Base-by-base conservation (phyloP, 2,329 filamentous ascomycete genomes). In the Thielaviopsis euricoi region DNA sequence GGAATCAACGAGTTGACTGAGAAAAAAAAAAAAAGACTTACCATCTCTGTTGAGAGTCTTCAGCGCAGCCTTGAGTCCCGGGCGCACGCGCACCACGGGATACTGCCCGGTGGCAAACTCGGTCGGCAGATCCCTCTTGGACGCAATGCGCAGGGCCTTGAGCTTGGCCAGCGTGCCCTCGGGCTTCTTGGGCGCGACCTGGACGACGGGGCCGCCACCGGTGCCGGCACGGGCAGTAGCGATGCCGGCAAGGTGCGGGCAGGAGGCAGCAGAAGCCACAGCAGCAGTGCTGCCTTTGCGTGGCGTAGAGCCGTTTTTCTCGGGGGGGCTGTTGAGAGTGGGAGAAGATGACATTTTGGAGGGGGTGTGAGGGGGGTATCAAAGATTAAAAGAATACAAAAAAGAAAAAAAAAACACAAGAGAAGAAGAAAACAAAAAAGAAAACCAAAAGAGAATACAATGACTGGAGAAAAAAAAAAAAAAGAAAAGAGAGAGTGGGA, bases 31-130 rank as follows among this genome's bases (percentile, higher is more conserved):
- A n/a, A 5, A 43, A 17, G 6, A 53, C 65, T 55, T 64, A 74
- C 77, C 73, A 66, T 73, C 66, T 46, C 74, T 60, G 62, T 76
- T 67, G 21, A 88, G 67, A 5, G 76, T 69, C 62, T 74, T 79
- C 53, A 87, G 62, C 63, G 87, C 84, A 53, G 76, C 69, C 60
- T 72, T 71, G 40, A 83, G 63, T 1, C 76, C 74, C 0, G 76
- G 76, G 15, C 76, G 74, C 62, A 73, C 72, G n/a, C 71, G 70
- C 1, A 72, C 67, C 7, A 66, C 65, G 4, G 75, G 69, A 58
- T 82, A 85, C 2, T 77, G 76, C n/a, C 82, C 82, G 65, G 83
- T 77, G 25, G 82, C 82, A 57, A 74, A 76, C 64, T 85, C 75
- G 1, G 73, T 80, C 0, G 85, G 83, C 33, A 85, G 69, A 10